Conservation (phyloP, 2,329 filamentous ascomycete species). For the Curvularia spicifera region DNA sequence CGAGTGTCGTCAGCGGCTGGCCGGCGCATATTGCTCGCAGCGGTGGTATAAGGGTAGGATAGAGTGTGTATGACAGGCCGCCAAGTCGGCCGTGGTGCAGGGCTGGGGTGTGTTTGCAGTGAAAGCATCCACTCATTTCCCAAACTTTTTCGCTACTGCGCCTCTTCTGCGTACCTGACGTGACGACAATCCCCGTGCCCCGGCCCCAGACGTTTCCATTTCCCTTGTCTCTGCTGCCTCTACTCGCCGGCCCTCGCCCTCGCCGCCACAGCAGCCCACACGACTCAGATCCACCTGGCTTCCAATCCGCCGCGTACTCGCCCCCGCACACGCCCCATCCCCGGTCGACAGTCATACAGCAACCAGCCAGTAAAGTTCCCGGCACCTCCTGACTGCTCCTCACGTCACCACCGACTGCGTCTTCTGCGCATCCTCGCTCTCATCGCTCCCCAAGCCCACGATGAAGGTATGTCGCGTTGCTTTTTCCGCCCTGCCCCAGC, state of each 20-base stretch:
- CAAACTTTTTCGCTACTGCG: constrained; percentile 12
- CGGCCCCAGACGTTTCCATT: not conserved
- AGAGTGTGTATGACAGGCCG: not conserved
- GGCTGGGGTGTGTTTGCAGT: constrained; percentile 18
- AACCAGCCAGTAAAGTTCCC: constrained; percentile 1
- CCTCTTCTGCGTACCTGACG: constrained; percentile 8
- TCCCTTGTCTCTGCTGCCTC: not conserved
- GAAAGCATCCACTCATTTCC: constrained; percentile 15
- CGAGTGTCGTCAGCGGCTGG: not conserved
- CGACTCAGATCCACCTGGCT: constrained; percentile 3
- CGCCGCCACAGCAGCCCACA: not conserved
- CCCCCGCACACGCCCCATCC: constrained; percentile 19
- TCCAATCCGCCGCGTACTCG: constrained; percentile 12
- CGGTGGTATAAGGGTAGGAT: no score
- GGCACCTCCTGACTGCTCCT: constrained; percentile 15
- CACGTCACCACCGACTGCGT: constrained; percentile 20
- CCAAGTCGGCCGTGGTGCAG: constrained; percentile 12
- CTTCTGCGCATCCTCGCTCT: constrained; percentile 15
- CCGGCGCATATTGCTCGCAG: no score
- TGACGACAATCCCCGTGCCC: constrained; percentile 12
- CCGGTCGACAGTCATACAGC: constrained; percentile 11
- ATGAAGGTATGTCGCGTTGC: constrained; percentile 28
- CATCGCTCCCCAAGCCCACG: constrained; percentile 7
- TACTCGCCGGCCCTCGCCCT: not conserved
- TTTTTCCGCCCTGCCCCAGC: constrained; percentile 13